Base-by-base conservation (phyloP, 2,329 filamentous ascomycete genomes). In the Lecanicillium sp. region DNA sequence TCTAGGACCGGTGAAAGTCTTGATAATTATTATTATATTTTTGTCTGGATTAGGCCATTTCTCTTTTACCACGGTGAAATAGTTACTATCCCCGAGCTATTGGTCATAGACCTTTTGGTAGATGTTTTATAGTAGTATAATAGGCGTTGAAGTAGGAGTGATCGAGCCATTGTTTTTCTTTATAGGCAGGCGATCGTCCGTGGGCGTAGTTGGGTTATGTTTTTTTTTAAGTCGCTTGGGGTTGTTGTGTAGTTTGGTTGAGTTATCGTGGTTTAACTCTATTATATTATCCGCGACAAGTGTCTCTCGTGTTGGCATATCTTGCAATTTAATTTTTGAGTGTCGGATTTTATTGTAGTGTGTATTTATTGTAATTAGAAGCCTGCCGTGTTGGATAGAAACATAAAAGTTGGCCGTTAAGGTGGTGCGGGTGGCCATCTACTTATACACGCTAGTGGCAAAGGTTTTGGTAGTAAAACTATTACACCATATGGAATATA, bases 251-350 rank as follows among this genome's bases (percentile, higher is more conserved):
- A 11, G 12, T 15, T 35, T 15, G 17, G 17, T 21, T n/a, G 37
- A 21, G 24, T 14, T 26, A 21, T 24, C 37, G 21, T 40, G 37
- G 23, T 26, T 40, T 14, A 27, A n/a, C n/a, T 36, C 26, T 15
- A n/a, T 33, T 21, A 12, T 14, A 43, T 43, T 26, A 27, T 43
- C 23, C 24, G 40, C 26, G 40, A 43, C 17, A 7, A 17, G 26
- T 24, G 17, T 12, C 8, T 32, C 24, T 24, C n/a, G 15, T 30
- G 40, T 26, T 30, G 19, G 12, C 17, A 24, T 15, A 20, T 32
- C 26, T n/a, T 30, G 15, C 24, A 43, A 17, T 26, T 30, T 19
- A 43, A 43, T 43, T 30, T 43, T 14, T 43, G 40, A 26, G 40
- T 19, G 15, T 21, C 23, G 38, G 15, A 17, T 41, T 41, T 41